These are phyloP conservation scores for Zygnema cylindricum DNA, from an alignment of 139 green algal species.

Conservation along the genomic window DNA sequence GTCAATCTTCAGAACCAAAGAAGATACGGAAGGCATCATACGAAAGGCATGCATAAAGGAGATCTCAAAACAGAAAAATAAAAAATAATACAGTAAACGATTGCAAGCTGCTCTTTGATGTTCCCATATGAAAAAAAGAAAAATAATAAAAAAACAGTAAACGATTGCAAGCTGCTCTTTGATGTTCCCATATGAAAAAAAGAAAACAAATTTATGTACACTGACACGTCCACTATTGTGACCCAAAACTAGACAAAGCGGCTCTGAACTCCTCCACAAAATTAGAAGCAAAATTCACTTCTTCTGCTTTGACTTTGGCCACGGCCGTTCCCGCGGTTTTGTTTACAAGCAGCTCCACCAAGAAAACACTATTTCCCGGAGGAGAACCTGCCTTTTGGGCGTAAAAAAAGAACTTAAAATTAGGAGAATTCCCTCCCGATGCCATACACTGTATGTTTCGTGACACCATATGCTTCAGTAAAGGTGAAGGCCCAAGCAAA, in stretches of 20 bases:
- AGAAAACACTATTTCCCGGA: slow-evolving; percentile 60
- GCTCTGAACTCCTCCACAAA: neutral
- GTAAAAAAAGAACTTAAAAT: slow-evolving; percentile 85
- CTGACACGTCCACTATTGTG: too few relatives aligned
- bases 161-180: too few relatives aligned
- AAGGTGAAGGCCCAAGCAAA: slow-evolving; percentile 20
- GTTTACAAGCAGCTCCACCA: slow-evolving; percentile 75
- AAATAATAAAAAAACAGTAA: too few relatives aligned
- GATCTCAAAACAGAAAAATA: too few relatives aligned
- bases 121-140: too few relatives aligned
- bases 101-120: too few relatives aligned
- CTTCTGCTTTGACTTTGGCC: slow-evolving; percentile 73
- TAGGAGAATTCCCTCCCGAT: slow-evolving; percentile 72
- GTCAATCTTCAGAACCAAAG: too few relatives aligned
- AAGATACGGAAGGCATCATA: too few relatives aligned
- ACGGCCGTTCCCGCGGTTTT: slow-evolving; percentile 52
- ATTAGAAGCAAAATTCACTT: neutral
- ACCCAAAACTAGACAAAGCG: neutral
- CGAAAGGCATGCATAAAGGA: too few relatives aligned
- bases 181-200: too few relatives aligned
- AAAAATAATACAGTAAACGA: too few relatives aligned
- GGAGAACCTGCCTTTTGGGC: slow-evolving; percentile 63
- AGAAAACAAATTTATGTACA: too few relatives aligned
- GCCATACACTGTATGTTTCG: slow-evolving; percentile 77
- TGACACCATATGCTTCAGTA: slow-evolving; percentile 68